Evolutionary conservation across 352 stramenopile genomes (phyloP).

Genomic region (Globisporangium abappressorium): DNA sequence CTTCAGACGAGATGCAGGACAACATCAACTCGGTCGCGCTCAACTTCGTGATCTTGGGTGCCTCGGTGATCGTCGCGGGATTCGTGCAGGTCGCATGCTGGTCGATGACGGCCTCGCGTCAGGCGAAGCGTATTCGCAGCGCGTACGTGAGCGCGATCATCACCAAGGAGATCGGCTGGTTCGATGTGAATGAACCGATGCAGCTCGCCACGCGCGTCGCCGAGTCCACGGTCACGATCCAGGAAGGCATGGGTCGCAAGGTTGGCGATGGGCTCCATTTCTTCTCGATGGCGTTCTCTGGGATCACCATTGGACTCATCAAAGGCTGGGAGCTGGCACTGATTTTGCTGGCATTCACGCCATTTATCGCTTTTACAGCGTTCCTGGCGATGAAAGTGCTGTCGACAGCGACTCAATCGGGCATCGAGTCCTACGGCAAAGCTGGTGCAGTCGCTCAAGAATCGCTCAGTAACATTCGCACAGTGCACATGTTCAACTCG

Average conservation of each 20-base stretch:
- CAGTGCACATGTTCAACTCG: conserved; percentile 78
- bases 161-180: conserved; percentile 43
- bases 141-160: conserved; percentile 35
- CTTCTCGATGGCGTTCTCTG: conserved; percentile 55
- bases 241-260: conserved; percentile 63
- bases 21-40: conserved; percentile 33
- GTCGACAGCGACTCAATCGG: conserved; percentile 38
- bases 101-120: conserved; percentile 56
- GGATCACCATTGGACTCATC: conserved; percentile 57
- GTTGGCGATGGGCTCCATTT: conserved; percentile 57
- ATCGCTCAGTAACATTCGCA: conserved; percentile 65
- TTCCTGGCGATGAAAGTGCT: conserved; percentile 57
- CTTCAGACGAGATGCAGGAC: conserved; percentile 28
- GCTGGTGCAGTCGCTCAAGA: conserved; percentile 75
- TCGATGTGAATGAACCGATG: conserved; percentile 40
- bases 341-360: conserved; percentile 61
- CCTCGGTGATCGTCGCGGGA: conserved; percentile 23
- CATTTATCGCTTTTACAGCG: conserved; percentile 49
- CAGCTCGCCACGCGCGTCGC: conserved; percentile 28
- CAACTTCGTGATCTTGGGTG: conserved; percentile 33
- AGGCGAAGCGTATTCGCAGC: conserved; percentile 39
- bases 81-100: conserved; percentile 53
- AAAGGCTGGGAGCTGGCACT: conserved; percentile 70
- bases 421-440: conserved; percentile 59
- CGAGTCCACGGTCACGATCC: conserved; percentile 44